These are phyloP conservation scores for Colletotrichum lini DNA, from an alignment of 2,329 filamentous ascomycete genomes.

Conservation along the genomic window DNA sequence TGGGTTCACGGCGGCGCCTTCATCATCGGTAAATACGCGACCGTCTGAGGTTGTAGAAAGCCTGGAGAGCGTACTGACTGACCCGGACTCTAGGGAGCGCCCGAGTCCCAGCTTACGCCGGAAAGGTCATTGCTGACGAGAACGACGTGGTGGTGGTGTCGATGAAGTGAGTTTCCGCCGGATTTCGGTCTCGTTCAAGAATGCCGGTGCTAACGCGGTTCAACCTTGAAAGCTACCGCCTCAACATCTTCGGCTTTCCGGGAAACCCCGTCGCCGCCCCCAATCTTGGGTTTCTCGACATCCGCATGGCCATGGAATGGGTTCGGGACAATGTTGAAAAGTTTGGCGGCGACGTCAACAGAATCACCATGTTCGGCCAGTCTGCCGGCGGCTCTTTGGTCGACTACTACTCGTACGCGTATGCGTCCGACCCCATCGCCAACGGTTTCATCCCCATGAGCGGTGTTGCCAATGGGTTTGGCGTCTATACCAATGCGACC, in stretches of 20 bases:
- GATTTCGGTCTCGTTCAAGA: not conserved
- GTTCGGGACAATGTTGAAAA: conserved; percentile 42
- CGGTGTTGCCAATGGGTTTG: conserved; percentile 47
- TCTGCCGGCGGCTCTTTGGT: conserved; percentile 51
- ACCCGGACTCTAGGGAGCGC: conserved; percentile 31
- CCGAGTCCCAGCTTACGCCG: conserved; percentile 47
- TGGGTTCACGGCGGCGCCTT: conserved; percentile 62
- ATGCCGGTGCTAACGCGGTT: conserved; percentile 19
- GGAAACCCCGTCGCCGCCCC: conserved; percentile 40
- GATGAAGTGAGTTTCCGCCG: conserved; percentile 52
- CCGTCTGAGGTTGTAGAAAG: conserved; percentile 13
- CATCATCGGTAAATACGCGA: conserved; percentile 45
- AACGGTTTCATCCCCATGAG: conserved; percentile 62
- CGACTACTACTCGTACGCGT: conserved; percentile 66
- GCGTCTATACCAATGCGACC: conserved; percentile 46
- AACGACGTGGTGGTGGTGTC: conserved; percentile 63
- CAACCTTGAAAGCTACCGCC: conserved; percentile 52
- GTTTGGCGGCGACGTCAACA: conserved; percentile 44
- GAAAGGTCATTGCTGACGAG: conserved; percentile 58
- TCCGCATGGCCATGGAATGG: conserved; percentile 45
- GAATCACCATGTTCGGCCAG: conserved; percentile 49
- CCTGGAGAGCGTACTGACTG: conserved; percentile 22
- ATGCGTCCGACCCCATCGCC: conserved; percentile 63
- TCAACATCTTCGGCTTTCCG: conserved; percentile 60
- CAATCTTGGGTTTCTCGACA: conserved; percentile 43